Evolutionary conservation across 257 asterid species (phyloP), one percentile per base, ranked within the genome.

Genomic region (Primulina eburnea): DNA sequence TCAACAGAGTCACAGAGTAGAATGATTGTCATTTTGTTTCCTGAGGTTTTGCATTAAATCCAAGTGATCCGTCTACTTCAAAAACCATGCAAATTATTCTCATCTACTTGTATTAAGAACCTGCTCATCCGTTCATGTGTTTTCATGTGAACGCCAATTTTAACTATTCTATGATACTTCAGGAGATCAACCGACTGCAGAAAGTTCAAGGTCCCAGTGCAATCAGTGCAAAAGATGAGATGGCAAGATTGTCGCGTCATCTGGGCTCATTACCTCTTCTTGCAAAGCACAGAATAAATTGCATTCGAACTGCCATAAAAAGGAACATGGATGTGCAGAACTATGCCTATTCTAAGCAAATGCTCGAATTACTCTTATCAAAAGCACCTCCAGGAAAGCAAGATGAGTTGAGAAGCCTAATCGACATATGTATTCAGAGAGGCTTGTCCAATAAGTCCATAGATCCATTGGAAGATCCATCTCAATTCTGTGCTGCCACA

Each of bases 241-340:
- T 94, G 99, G 95, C 92, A 34, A 83, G 97, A 72, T 85, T 94
- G 66, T 81, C 99, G 21, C 95, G 97, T 57, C 97, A 94, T 76
- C 82, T 94, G 86, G 99, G 99, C 63, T 91, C 97, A 32, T 73
- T 94, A 77, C 97, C 99, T 47, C 97, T 91, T 76, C 93, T 84
- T 33, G 97, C 96, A 43, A 91, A 94, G 85, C 97, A 94, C 93
- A 79, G 97, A 80, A 91, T 94, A 79, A 88, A 88, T 77, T 94
- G 97, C 79, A 83, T 94, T 16, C 82, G 97, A 37, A 94, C 99
- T 34, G 99, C 99, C 76, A 94, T 94, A 62, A 94, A 89, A 74
- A 84, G 96, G 80, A 94, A 94, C 80, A 94, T 91, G 99, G 99
- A 94, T 75, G 97, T 94, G 33, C 99, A 94, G 79, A 94, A 94